These are phyloP conservation scores for Boletus rubropictus DNA, from an alignment of 768 basidiomycete genomes.

Conservation along the genomic window DNA sequence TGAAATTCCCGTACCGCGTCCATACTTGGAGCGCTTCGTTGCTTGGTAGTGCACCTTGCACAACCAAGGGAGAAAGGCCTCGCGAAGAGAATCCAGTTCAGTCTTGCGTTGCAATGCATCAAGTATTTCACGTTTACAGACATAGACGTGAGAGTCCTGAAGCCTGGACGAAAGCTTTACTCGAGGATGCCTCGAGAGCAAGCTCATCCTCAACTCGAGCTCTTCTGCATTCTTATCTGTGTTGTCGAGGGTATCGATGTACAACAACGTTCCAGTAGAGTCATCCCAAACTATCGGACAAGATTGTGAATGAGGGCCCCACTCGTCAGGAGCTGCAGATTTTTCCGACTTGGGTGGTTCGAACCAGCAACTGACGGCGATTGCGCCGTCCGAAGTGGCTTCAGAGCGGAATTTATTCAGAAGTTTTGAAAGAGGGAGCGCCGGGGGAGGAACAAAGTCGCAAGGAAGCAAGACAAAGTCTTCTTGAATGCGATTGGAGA, in stretches of 20 bases:
- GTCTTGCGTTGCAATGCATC: conserved; percentile 63
- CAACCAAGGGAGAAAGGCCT: conserved; percentile 91
- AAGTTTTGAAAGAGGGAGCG: conserved; percentile 61
- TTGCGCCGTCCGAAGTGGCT: conserved; percentile 52
- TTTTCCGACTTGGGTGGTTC: conserved; percentile 48
- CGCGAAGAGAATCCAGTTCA: conserved; percentile 75
- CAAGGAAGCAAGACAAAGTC: conserved; percentile 91
- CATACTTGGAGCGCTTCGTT: conserved; percentile 55
- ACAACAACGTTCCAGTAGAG: conserved; percentile 55
- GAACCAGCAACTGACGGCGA: conserved; percentile 68
- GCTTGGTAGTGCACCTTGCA: conserved; percentile 79
- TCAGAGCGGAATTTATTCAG: conserved; percentile 82
- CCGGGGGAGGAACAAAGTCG: conserved; percentile 78
- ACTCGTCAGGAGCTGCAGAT: conserved; percentile 54
- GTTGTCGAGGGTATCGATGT: conserved; percentile 68
- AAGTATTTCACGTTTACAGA: conserved; percentile 71
- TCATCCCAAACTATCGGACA: conserved; percentile 67
- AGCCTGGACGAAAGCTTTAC: conserved; percentile 59
- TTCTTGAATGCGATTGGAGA: conserved; percentile 65
- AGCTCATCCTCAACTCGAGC: conserved; percentile 65
- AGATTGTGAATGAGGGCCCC: conserved; percentile 45
- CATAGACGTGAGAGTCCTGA: conserved; percentile 88
- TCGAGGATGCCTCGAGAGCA: conserved; percentile 75
- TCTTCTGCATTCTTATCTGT: conserved; percentile 65
- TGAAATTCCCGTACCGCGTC: conserved; percentile 36